Conservation (phyloP, 345 rosid genomes). For the Jatropha curcas region DNA sequence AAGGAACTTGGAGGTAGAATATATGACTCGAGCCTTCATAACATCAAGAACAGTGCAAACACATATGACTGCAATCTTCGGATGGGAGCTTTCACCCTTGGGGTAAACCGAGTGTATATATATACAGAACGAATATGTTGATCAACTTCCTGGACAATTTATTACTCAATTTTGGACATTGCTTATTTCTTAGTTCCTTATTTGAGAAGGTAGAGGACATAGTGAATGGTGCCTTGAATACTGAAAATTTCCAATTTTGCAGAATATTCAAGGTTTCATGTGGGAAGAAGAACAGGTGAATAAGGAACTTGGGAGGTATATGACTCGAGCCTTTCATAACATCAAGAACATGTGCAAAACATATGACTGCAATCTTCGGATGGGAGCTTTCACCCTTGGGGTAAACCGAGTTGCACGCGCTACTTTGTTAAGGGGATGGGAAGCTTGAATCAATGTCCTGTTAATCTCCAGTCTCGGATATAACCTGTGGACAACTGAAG, state of each 20-base stretch:
- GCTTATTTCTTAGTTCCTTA: neutral
- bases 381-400: conserved; percentile 99
- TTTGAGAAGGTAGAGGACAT: neutral
- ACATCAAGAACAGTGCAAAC: conserved; percentile 90
- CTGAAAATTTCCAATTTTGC: conserved; percentile 22
- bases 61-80: conserved; percentile 82
- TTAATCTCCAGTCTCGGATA: neutral
- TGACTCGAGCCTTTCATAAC: conserved; percentile 83
- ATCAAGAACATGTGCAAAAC: conserved; percentile 88
- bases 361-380: conserved; percentile 84
- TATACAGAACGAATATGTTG: too few species aligned
- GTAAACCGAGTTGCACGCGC: conserved; percentile 95
- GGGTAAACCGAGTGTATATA: conserved; percentile 93
- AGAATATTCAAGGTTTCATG: conserved; percentile 99
- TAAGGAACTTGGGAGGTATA: conserved; percentile 68
- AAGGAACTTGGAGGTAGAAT: conserved; percentile 62
- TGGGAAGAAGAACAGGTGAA: conserved; percentile 97
- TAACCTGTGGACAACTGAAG: neutral
- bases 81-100: conserved; percentile 99
- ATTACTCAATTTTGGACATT: neutral
- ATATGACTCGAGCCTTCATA: conserved; percentile 84
- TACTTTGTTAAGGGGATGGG: conserved; percentile 90
- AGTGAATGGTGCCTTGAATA: neutral
- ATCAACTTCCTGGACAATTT: neutral
- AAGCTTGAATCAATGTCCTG: conserved; percentile 47